These are phyloP conservation scores for Aspergillus asperescens DNA, from an alignment of 495 filamentous ascomycete species.

Conservation along the genomic window DNA sequence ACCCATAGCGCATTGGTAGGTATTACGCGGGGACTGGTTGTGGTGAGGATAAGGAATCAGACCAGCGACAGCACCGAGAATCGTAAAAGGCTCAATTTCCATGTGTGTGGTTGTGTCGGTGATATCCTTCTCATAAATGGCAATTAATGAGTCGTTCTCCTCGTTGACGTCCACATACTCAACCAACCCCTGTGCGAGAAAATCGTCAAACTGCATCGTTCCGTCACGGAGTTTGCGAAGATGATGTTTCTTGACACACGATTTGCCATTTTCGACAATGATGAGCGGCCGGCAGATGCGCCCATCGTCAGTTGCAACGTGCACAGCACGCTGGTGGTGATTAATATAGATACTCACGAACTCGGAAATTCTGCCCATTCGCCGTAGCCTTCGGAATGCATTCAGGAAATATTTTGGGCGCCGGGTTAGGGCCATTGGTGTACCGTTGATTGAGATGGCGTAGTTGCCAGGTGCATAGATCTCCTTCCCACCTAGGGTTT, in stretches of 20 bases:
- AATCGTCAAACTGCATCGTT: conserved; percentile 84
- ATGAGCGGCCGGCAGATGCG: conserved; percentile 93
- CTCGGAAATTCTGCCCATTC: conserved; percentile 83
- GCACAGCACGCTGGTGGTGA: conserved; percentile 80
- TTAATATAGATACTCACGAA: conserved; percentile 96
- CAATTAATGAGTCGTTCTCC: conserved; percentile 92
- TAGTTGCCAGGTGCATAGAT: conserved; percentile 79
- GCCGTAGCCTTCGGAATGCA: conserved; percentile 74
- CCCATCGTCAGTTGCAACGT: conserved; percentile 95
- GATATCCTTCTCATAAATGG: conserved; percentile 80
- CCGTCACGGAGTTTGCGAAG: conserved; percentile 74
- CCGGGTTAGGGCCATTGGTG: conserved; percentile 76
- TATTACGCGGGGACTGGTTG: conserved; percentile 98
- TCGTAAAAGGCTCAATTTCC: conserved; percentile 96
- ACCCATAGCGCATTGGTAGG: conserved; percentile 99
- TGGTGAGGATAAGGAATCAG: conserved; percentile 98
- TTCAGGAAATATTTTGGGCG: conserved; percentile 78
- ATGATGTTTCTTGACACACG: conserved; percentile 69
- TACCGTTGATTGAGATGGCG: conserved; percentile 92
- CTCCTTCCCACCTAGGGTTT: conserved; percentile 66
- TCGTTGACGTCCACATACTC: conserved; percentile 98
- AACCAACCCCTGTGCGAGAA: conserved; percentile 78
- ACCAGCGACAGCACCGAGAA: conserved; percentile 94
- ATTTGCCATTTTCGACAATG: conserved; percentile 79
- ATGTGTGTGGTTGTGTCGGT: conserved; percentile 78